A percentile compares a stretch with the other conserved stretches of the same genome.
Evolutionary conservation across 1,284 basidiomycete genomes (phyloP).

Genomic region (Fomitiporia mediterranea): DNA sequence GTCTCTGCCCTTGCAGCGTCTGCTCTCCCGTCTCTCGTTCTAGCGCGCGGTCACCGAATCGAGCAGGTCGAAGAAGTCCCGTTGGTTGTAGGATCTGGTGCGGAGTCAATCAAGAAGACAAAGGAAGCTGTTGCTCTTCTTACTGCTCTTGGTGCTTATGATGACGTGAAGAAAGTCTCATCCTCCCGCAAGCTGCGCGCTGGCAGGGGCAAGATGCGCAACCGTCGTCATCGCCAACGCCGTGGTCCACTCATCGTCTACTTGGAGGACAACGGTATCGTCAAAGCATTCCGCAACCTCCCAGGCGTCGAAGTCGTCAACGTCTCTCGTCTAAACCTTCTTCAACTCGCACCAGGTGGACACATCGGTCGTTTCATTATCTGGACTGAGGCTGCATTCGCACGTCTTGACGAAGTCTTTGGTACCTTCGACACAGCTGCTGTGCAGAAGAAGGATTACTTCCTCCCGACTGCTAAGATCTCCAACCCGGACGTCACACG

Average conservation of each 20-base stretch:
- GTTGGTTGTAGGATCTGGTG: slow-evolving; percentile 77
- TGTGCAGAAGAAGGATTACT: slow-evolving; percentile 90
- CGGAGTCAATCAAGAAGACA: slow-evolving; percentile 93
- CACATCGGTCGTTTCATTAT: slow-evolving; percentile 99
- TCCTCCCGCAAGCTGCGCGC: slow-evolving; percentile 97
- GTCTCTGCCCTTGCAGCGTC: slow-evolving; percentile 98
- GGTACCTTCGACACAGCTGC: slow-evolving; percentile 87
- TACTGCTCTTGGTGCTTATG: slow-evolving; percentile 87
- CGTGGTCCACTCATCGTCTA: slow-evolving; percentile 98
- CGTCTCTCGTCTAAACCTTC: slow-evolving; percentile 93
- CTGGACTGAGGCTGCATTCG: slow-evolving; percentile 97
- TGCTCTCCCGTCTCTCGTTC: slow-evolving; percentile 95
- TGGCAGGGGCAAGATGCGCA: slow-evolving; percentile 97
- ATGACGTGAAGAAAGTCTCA: slow-evolving; percentile 95
- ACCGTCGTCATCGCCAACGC: slow-evolving; percentile 95
- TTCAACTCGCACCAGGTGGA: slow-evolving; percentile 99
- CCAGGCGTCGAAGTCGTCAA: slow-evolving; percentile 98
- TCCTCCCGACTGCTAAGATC: slow-evolving; percentile 94
- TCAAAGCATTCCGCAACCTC: slow-evolving; percentile 98
- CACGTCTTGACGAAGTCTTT: slow-evolving; percentile 90
- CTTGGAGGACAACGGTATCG: slow-evolving; percentile 97
- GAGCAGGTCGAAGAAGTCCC: slow-evolving; percentile 98
- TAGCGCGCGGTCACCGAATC: slow-evolving; percentile 98
- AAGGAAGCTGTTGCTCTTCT: slow-evolving; percentile 96
- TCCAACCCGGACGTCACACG: slow-evolving; percentile 96